Evolutionary conservation across 306 rosid species (phyloP).

Genomic region (Cercis canadensis): DNA sequence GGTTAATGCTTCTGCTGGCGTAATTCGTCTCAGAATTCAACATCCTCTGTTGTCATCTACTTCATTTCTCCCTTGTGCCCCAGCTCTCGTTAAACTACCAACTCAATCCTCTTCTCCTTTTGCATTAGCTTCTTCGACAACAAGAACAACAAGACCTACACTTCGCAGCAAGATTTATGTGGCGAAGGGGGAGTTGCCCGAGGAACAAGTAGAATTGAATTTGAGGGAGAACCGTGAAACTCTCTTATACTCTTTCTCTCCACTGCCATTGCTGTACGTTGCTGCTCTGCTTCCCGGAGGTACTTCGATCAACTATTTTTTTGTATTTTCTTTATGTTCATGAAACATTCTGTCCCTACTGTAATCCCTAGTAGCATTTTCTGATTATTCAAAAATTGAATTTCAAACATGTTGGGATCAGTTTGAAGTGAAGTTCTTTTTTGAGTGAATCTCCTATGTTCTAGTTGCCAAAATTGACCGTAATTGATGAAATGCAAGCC

Average conservation of each 20-base stretch:
- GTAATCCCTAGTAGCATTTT: not conserved
- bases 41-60: slow-evolving; percentile 35
- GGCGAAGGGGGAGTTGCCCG: slow-evolving; percentile 11
- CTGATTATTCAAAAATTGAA: not conserved
- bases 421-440: not conserved
- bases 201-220: slow-evolving; percentile 27
- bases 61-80: slow-evolving; percentile 33
- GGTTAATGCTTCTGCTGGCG: slow-evolving; percentile 40
- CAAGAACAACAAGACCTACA: slow-evolving; percentile 7
- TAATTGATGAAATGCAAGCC: not conserved
- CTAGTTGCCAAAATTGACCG: not conserved
- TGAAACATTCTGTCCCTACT: too few relatives aligned
- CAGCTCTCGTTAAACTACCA: slow-evolving; percentile 30
- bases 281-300: slow-evolving; percentile 89
- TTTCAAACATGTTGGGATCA: not conserved
- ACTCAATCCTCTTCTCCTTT: slow-evolving; percentile 31
- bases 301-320: slow-evolving; percentile 5
- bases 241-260: slow-evolving; percentile 64
- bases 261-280: slow-evolving; percentile 65
- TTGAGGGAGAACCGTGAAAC: slow-evolving; percentile 46
- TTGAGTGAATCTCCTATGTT: not conserved
- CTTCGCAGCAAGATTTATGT: slow-evolving; percentile 34
- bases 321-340: not conserved
- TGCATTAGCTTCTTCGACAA: slow-evolving; percentile 13
- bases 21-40: slow-evolving; percentile 14